Percentiles rank a stretch among this genome's conserved stretches.
phyloP scores from a whole-genome alignment of 164 flowering plant genomes.

The Cinnamomum micranthum region DNA sequence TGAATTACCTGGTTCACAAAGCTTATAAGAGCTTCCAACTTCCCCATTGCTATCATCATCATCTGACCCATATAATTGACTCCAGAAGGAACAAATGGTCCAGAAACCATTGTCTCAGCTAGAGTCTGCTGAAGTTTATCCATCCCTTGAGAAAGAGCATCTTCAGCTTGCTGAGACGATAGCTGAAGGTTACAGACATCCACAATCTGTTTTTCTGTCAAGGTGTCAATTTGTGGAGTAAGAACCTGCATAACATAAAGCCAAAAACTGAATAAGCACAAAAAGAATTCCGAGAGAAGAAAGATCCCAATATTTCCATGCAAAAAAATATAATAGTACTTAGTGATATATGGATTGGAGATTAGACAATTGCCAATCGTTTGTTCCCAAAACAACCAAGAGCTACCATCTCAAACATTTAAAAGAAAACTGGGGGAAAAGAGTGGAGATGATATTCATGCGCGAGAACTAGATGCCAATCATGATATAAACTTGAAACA shows the following conservation, averaged over 20 bases:
- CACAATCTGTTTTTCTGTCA: conserved; percentile 58
- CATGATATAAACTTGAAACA: too few species aligned
- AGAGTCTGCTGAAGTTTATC: conserved; percentile 71
- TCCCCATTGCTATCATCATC: conserved; percentile 51
- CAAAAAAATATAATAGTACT: background rate
- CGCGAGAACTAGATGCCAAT: too few species aligned
- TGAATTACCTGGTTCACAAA: conserved; percentile 68
- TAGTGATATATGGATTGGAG: background rate
- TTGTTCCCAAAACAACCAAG: too few species aligned
- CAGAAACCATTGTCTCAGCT: conserved; percentile 38
- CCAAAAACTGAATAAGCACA: background rate
- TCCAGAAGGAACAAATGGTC: conserved; percentile 35
- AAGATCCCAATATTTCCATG: background rate
- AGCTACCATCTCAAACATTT: too few species aligned
- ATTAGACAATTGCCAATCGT: too few species aligned
- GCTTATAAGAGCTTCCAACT: conserved; percentile 61
- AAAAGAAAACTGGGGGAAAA: too few species aligned
- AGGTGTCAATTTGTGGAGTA: conserved; percentile 58
- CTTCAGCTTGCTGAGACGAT: conserved; percentile 95
- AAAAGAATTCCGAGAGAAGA: background rate
- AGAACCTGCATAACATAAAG: conserved; percentile 56
- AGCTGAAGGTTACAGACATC: conserved; percentile 54
- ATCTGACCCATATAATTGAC: conserved; percentile 52
- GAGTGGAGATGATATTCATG: too few species aligned
- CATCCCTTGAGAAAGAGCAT: conserved; percentile 94